Evolutionary conservation across 805 yeast genomes (phyloP).

Genomic region (Candida vartiovaarae): DNA sequence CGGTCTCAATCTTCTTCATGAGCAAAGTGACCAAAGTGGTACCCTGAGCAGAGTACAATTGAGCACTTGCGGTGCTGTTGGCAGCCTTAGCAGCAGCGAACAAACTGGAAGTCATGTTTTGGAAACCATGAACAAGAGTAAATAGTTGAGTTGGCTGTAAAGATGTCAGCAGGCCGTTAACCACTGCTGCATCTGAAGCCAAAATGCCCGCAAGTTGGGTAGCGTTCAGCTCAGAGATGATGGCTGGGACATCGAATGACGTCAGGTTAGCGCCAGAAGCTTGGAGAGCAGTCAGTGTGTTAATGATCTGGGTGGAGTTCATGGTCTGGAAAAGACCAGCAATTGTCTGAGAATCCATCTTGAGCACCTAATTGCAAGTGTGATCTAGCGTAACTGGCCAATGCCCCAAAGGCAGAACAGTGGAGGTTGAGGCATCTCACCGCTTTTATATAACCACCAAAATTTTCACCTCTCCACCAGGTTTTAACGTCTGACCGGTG

Average conservation of each 20-base stretch:
- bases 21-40: constrained; percentile 14
- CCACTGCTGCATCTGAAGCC: constrained; percentile 16
- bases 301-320: constrained; percentile 19
- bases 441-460: neutral
- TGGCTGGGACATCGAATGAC: constrained; percentile 62
- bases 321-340: constrained; percentile 16
- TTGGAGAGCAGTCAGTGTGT: constrained; percentile 12
- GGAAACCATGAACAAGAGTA: constrained; percentile 13
- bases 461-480: neutral
- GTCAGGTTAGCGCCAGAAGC: constrained; percentile 48
- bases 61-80: constrained; percentile 3
- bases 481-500: too few species aligned
- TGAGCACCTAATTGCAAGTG: too few species aligned
- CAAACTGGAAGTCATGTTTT: constrained; percentile 16
- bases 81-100: constrained; percentile 14
- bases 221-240: constrained; percentile 16
- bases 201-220: constrained; percentile 22
- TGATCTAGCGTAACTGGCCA: neutral
- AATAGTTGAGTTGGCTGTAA: constrained; percentile 16
- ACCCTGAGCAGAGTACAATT: constrained; percentile 6
- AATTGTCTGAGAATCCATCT: constrained; percentile 16
- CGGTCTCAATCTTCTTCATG: constrained; percentile 10
- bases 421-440: neutral
- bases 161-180: constrained; percentile 14
- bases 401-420: neutral